A percentile compares a stretch with the other conserved stretches of the same genome.
phyloP scores from a whole-genome alignment of 1,284 basidiomycete species.

The Cerioporus squamosus region DNA sequence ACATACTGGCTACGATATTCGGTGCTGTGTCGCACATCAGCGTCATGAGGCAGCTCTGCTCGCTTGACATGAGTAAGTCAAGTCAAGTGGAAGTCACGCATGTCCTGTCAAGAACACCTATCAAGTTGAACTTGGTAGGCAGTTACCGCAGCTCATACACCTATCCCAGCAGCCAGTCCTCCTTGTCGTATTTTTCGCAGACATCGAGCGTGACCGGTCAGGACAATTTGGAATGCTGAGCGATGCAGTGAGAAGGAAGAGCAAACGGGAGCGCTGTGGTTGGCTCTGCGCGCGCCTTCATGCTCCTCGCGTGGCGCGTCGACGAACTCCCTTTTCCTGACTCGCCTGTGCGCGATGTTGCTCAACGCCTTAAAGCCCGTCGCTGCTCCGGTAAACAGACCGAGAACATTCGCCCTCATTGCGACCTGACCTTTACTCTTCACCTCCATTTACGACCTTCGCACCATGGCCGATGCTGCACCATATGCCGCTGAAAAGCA shows the following conservation, averaged over 20 bases:
- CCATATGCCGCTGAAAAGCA: conserved; percentile 58
- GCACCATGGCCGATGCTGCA: conserved; percentile 36
- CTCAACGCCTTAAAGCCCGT: conserved; percentile 18
- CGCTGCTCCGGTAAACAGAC: conserved; percentile 26
- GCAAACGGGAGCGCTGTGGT: conserved; percentile 15
- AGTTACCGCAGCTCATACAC: too few relatives aligned
- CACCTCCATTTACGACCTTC: too few relatives aligned
- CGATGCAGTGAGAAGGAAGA: conserved; percentile 13
- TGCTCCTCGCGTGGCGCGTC: conserved; percentile 13
- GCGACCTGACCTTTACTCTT: neutral
- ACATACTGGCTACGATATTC: too few relatives aligned
- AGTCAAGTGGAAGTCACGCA: too few relatives aligned
- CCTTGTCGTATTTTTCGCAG: neutral
- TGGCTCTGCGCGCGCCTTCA: conserved; percentile 5
- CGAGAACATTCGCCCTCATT: neutral
- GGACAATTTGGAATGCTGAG: conserved; percentile 27
- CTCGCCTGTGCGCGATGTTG: conserved; percentile 24
- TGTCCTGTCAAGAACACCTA: too few relatives aligned
- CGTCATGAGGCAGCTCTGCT: too few relatives aligned
- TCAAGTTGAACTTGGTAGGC: too few relatives aligned
- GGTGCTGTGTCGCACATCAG: too few relatives aligned
- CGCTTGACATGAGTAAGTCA: too few relatives aligned
- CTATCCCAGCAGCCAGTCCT: too few relatives aligned
- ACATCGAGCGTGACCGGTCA: conserved; percentile 7
- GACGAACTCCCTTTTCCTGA: conserved; percentile 11